These are phyloP conservation scores for Cyclaneusma minus DNA, from an alignment of 2,329 filamentous ascomycete species.

Conservation along the genomic window DNA sequence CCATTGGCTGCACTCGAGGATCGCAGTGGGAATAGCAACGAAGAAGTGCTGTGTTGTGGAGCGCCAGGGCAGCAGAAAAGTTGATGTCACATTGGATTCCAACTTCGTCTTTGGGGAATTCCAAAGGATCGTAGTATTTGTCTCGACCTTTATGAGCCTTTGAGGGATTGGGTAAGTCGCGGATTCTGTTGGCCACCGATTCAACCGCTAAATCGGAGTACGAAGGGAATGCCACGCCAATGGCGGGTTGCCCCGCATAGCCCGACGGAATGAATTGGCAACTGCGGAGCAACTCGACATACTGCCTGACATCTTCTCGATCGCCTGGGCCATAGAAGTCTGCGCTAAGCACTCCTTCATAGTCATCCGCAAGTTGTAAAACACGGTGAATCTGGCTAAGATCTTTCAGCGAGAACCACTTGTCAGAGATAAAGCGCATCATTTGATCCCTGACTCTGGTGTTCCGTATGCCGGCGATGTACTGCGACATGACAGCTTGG, in stretches of 20 bases:
- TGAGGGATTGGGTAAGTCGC: too few species aligned
- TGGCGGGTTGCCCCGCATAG: too few species aligned
- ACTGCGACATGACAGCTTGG: slow-evolving; percentile 24
- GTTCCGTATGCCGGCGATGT: slow-evolving; percentile 35
- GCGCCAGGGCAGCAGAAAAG: slow-evolving; percentile 68
- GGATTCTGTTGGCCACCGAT: too few species aligned
- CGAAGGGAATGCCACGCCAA: too few species aligned
- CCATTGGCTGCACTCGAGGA: slow-evolving; percentile 58
- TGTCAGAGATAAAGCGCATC: slow-evolving; percentile 19
- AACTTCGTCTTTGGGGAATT: slow-evolving; percentile 61
- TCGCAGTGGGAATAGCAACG: slow-evolving; percentile 74
- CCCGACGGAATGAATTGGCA: too few species aligned
- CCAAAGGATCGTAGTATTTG: slow-evolving; percentile 43
- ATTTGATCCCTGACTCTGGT: slow-evolving; percentile 24
- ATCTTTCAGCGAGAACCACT: slow-evolving; percentile 24
- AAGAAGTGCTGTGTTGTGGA: slow-evolving; percentile 72
- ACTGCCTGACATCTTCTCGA: slow-evolving; percentile 25
- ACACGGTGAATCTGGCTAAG: slow-evolving; percentile 28
- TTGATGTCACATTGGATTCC: slow-evolving; percentile 91
- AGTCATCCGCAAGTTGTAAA: slow-evolving; percentile 38
- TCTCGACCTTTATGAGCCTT: slow-evolving; percentile 35
- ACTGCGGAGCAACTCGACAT: slow-evolving; percentile 33
- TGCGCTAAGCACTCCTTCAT: slow-evolving; percentile 35
- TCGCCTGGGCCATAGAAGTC: slow-evolving; percentile 26
- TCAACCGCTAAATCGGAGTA: too few species aligned